Percentiles rank a stretch among this genome's conserved stretches.
phyloP scores from a whole-genome alignment of 2,329 filamentous ascomycete species.

The Allantophomopsis lycopodina region DNA sequence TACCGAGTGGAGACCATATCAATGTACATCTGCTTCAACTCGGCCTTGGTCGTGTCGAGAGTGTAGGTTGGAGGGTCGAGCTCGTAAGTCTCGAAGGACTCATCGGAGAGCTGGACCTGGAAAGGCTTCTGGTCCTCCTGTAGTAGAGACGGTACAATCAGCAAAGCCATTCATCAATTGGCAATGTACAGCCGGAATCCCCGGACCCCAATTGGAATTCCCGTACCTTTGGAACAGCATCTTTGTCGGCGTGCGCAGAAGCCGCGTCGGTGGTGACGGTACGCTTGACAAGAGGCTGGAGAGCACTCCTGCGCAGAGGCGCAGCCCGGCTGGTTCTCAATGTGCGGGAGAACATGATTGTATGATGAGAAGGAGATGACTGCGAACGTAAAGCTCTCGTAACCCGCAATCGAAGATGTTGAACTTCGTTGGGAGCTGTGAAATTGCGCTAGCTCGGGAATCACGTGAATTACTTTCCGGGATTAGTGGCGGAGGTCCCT shows the following conservation, averaged over 20 bases:
- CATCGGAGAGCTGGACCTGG: slow-evolving; percentile 82
- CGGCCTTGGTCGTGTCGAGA: slow-evolving; percentile 87
- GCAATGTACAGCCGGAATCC: no score
- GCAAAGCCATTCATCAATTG: no score
- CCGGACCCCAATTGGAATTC: slow-evolving; percentile 5
- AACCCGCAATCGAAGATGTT: no score
- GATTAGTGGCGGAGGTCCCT: no score
- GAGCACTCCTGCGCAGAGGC: slow-evolving; percentile 32
- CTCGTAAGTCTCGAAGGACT: slow-evolving; percentile 99
- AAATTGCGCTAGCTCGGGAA: no score
- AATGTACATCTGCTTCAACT: slow-evolving; percentile 97
- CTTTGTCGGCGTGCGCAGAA: slow-evolving; percentile 76
- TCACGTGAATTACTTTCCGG: no score
- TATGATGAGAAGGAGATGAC: no score
- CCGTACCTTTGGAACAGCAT: slow-evolving; percentile 51
- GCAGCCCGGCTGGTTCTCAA: slow-evolving; percentile 46
- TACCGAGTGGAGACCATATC: slow-evolving; percentile 95
- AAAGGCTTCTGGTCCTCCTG: slow-evolving; percentile 93
- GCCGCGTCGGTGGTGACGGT: slow-evolving; percentile 92
- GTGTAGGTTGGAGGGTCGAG: slow-evolving; percentile 92
- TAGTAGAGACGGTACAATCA: background rate
- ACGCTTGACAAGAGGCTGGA: slow-evolving; percentile 32
- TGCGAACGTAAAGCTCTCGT: no score
- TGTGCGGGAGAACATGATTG: slow-evolving; percentile 57
- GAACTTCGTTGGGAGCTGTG: no score